Conservation (phyloP, 768 basidiomycete species). For the Termitomyces sp. region DNA sequence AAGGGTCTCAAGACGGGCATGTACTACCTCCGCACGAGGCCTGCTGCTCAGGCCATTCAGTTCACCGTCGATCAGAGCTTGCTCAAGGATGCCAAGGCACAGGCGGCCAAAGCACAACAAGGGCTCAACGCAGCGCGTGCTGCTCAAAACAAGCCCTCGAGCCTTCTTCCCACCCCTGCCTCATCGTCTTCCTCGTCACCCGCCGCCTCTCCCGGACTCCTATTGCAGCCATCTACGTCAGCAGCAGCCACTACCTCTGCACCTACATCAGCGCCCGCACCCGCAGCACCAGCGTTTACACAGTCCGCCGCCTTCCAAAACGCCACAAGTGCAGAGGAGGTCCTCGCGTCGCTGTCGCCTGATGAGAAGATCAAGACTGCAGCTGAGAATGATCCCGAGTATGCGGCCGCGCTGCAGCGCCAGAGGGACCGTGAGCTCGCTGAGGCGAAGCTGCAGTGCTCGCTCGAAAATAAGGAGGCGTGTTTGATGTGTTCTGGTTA, state of each 20-base stretch:
- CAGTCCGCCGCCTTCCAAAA: slow-evolving; percentile 24
- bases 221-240: slow-evolving; percentile 13
- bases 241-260: slow-evolving; percentile 14
- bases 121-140: slow-evolving; percentile 26
- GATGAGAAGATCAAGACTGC: slow-evolving; percentile 50
- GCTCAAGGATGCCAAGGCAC: slow-evolving; percentile 58
- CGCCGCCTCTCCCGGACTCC: slow-evolving; percentile 16
- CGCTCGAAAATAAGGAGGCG: slow-evolving; percentile 91
- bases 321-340: slow-evolving; percentile 14
- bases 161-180: slow-evolving; percentile 30
- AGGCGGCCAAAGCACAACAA: slow-evolving; percentile 43
- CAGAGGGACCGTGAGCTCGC: slow-evolving; percentile 73
- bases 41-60: slow-evolving; percentile 94
- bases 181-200: slow-evolving; percentile 27
- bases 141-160: slow-evolving; percentile 12
- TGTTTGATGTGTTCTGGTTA: slow-evolving; percentile 90
- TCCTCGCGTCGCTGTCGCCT: slow-evolving; percentile 32
- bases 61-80: slow-evolving; percentile 90
- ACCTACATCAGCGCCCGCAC: slow-evolving; percentile 15
- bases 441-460: slow-evolving; percentile 79
- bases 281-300: slow-evolving; percentile 9
- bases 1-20: slow-evolving; percentile 98
- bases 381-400: slow-evolving; percentile 65
- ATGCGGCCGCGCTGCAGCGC: slow-evolving; percentile 70
- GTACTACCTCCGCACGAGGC: slow-evolving; percentile 95